Percentiles rank a stretch among this genome's conserved stretches.
These are phyloP conservation scores for Microsporum canis DNA, from an alignment of 2,329 filamentous ascomycete species.

Conservation along the genomic window DNA sequence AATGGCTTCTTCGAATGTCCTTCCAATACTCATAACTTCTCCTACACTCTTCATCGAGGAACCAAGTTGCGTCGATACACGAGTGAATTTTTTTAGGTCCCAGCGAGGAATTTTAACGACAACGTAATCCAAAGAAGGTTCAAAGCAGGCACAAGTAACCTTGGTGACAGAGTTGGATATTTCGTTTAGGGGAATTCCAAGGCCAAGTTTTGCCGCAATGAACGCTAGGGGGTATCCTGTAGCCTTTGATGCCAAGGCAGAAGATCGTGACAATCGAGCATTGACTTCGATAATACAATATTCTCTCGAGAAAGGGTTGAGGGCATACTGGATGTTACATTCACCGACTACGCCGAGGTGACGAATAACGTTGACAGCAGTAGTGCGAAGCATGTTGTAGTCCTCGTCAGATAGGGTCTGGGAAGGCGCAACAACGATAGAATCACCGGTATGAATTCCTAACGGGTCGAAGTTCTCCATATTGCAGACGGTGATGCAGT, in stretches of 20 bases:
- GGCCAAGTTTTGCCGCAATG: slow-evolving; percentile 89
- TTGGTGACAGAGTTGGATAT: slow-evolving; percentile 94
- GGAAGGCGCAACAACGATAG: slow-evolving; percentile 92
- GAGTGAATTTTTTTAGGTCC: slow-evolving; percentile 98
- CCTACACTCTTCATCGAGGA: slow-evolving; percentile 99
- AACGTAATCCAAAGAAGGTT: slow-evolving; percentile 94
- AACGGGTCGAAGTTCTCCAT: slow-evolving; percentile 99
- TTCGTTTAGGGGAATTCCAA: slow-evolving; percentile 89
- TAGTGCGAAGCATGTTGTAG: slow-evolving; percentile 97
- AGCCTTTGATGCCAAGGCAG: slow-evolving; percentile 89
- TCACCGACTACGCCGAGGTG: slow-evolving; percentile 96
- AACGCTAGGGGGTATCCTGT: slow-evolving; percentile 95
- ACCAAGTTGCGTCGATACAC: slow-evolving; percentile 87
- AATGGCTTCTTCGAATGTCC: slow-evolving; percentile 95
- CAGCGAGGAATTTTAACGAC: slow-evolving; percentile 98
- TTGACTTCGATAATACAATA: slow-evolving; percentile 99
- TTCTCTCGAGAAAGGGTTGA: slow-evolving; percentile 89
- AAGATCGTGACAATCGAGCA: slow-evolving; percentile 87
- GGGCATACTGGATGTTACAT: slow-evolving; percentile 96
- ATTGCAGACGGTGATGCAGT: slow-evolving; percentile 99
- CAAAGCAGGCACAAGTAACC: slow-evolving; percentile 92
- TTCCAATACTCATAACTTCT: slow-evolving; percentile 95
- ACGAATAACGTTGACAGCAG: slow-evolving; percentile 91
- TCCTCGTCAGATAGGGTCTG: slow-evolving; percentile 95
- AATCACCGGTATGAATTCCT: slow-evolving; percentile 95